phyloP scores from a whole-genome alignment of 2,329 filamentous ascomycete species.

The Aureobasidium sp. region DNA sequence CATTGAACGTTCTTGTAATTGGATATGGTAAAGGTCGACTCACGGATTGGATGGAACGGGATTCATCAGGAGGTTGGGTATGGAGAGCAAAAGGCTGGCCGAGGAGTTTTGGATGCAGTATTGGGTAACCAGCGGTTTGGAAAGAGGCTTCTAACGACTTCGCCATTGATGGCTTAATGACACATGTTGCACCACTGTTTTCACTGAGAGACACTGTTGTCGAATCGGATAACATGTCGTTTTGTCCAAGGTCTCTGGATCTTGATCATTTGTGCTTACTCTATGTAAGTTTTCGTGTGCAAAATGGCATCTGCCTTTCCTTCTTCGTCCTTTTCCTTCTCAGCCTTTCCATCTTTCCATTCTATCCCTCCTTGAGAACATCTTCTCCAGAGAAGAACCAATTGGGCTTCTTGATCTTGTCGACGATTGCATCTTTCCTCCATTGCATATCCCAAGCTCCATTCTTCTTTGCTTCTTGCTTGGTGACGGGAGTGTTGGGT shows the following conservation, averaged over 20 bases:
- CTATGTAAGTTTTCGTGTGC: background rate
- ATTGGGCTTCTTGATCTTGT: background rate
- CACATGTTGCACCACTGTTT: background rate
- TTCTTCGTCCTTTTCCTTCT: background rate
- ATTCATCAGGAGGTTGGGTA: background rate
- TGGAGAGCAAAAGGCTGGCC: background rate
- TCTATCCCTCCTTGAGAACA: background rate
- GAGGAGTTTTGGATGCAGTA: background rate
- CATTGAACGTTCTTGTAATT: background rate
- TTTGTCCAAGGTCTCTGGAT: too few relatives aligned
- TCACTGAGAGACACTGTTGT: background rate
- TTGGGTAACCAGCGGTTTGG: background rate
- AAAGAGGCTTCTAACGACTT: too few relatives aligned
- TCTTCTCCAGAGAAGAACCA: constrained; percentile 8
- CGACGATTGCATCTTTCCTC: background rate
- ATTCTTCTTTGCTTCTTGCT: background rate
- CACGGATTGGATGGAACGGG: background rate
- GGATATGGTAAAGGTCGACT: background rate
- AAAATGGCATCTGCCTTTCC: background rate
- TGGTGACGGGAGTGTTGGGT: background rate
- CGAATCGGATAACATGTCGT: too few relatives aligned
- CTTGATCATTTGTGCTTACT: too few relatives aligned
- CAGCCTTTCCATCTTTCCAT: background rate
- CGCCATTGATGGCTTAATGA: background rate
- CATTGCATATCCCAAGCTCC: background rate